Evolutionary conservation across 495 filamentous ascomycete genomes (phyloP).

Genomic region (Stereocaulon alpinum): DNA sequence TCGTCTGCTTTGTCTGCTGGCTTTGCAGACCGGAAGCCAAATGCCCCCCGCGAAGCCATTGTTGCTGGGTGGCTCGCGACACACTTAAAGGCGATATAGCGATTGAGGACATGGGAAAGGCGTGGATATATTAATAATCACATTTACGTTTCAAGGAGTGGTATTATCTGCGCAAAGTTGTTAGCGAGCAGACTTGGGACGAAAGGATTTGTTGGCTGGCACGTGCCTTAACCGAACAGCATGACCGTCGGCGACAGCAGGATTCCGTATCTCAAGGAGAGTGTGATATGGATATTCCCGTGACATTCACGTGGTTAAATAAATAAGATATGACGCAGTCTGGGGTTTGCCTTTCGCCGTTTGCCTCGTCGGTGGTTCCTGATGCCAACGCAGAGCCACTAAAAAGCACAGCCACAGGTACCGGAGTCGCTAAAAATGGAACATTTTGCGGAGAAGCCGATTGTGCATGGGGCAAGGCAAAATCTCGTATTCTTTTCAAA

Average conservation of each 20-base stretch:
- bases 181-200: neutral
- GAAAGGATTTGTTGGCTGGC: neutral
- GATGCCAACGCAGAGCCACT: constrained; percentile 19
- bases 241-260: neutral
- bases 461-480: neutral
- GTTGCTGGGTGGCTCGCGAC: constrained; percentile 16
- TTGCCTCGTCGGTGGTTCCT: constrained; percentile 3
- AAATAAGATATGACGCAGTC: constrained; percentile 10
- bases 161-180: neutral
- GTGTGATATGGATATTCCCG: constrained; percentile 9
- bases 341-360: constrained; percentile 4
- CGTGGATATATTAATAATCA: neutral
- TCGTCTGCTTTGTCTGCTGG: constrained; percentile 19
- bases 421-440: constrained; percentile 15
- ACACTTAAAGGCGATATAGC: constrained; percentile 2
- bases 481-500: neutral
- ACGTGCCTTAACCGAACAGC: constrained; percentile 14
- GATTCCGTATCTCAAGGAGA: neutral
- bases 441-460: constrained; percentile 13
- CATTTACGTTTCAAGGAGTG: neutral
- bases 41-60: constrained; percentile 23
- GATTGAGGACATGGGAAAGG: constrained; percentile 18
- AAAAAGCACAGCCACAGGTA: constrained; percentile 21
- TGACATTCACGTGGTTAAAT: constrained; percentile 18
- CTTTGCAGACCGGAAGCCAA: constrained; percentile 21